These are phyloP conservation scores for Wolfiporia cocos DNA, from an alignment of 1,284 basidiomycete genomes.

Conservation along the genomic window DNA sequence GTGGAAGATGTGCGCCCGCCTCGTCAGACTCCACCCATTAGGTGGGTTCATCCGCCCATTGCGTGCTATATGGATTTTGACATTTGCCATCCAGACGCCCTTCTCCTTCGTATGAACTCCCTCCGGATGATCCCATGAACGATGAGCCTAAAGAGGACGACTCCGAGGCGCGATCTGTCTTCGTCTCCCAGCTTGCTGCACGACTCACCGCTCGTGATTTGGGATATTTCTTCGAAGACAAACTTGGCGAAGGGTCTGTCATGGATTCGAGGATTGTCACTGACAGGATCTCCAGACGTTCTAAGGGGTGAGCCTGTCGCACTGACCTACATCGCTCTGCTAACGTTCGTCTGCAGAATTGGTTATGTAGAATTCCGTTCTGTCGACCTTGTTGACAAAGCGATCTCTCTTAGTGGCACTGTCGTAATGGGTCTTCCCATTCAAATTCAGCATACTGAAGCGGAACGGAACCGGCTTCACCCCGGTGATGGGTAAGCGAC, in stretches of 20 bases:
- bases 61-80: too few species aligned
- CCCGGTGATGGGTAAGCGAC: conserved; percentile 69
- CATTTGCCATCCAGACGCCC: conserved; percentile 43
- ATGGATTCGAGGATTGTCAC: conserved; percentile 95
- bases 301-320: conserved; percentile 74
- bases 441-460: conserved; percentile 92
- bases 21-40: conserved; percentile 24
- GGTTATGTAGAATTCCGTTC: conserved; percentile 96
- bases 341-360: conserved; percentile 45
- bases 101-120: conserved; percentile 68
- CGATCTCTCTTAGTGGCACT: conserved; percentile 85
- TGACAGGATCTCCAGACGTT: conserved; percentile 87
- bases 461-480: conserved; percentile 89
- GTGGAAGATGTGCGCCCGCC: conserved; percentile 10
- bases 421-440: conserved; percentile 98
- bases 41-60: conserved; percentile 25
- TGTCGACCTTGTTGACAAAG: conserved; percentile 88
- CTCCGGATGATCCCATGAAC: conserved; percentile 57
- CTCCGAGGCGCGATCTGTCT: conserved; percentile 94
- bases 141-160: conserved; percentile 82
- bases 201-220: conserved; percentile 93
- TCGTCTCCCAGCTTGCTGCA: conserved; percentile 96
- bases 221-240: conserved; percentile 98
- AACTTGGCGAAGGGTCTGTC: conserved; percentile 86
- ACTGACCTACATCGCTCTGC: neutral